Evolutionary conservation across 2,329 filamentous ascomycete genomes (phyloP).

Genomic region (Cladobotryum mycophilum): DNA sequence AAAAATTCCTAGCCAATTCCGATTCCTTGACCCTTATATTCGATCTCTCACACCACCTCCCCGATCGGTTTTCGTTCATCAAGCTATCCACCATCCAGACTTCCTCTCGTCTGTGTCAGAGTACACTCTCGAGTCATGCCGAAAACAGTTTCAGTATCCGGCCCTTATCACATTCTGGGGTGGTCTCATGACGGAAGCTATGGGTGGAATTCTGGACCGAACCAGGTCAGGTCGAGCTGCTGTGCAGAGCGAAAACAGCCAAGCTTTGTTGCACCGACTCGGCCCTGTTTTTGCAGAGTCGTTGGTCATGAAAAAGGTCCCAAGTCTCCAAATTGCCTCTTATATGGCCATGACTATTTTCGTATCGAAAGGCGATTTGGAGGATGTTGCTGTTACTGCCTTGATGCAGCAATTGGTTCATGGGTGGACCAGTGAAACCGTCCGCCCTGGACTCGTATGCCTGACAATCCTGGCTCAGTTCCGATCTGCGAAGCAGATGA

Average conservation of each 20-base stretch:
- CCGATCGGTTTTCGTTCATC: conserved; percentile 74
- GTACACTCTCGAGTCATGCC: conserved; percentile 70
- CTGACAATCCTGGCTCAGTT: conserved; percentile 77
- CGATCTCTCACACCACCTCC: conserved; percentile 70
- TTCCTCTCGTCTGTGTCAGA: conserved; percentile 73
- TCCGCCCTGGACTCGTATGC: conserved; percentile 69
- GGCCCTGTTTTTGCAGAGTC: conserved; percentile 69
- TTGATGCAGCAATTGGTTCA: conserved; percentile 84
- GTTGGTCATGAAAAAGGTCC: conserved; percentile 65
- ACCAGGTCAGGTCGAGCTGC: conserved; percentile 68
- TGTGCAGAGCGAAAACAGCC: conserved; percentile 73
- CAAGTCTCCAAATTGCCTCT: conserved; percentile 76
- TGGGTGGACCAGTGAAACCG: conserved; percentile 69
- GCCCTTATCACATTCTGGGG: conserved; percentile 86
- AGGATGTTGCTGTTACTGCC: conserved; percentile 72
- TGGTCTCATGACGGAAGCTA: conserved; percentile 75
- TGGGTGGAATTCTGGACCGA: conserved; percentile 74
- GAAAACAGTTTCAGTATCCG: conserved; percentile 65
- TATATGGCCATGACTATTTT: conserved; percentile 89
- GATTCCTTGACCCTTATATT: conserved; percentile 82
- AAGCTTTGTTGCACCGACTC: conserved; percentile 64
- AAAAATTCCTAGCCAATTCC: conserved; percentile 68
- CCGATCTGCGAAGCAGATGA: conserved; percentile 62
- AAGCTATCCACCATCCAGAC: conserved; percentile 68
- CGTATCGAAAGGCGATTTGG: conserved; percentile 72